These are phyloP conservation scores for Nakazawaea ishiwadae DNA, from an alignment of 805 yeast genomes.

Conservation along the genomic window DNA sequence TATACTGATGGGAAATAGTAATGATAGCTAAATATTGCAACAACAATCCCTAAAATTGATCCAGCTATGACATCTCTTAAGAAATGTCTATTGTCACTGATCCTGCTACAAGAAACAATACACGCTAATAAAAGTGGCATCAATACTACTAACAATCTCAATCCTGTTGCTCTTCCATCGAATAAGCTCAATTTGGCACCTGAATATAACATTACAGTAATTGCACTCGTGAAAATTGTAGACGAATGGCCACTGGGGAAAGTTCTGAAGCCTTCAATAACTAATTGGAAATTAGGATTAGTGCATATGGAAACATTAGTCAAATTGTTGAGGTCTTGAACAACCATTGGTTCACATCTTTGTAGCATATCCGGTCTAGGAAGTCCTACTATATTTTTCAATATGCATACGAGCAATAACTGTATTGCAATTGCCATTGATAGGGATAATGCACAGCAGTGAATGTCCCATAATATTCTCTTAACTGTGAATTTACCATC, in stretches of 20 bases:
- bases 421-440: slow-evolving; percentile 34
- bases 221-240: slow-evolving; percentile 43
- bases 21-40: slow-evolving; percentile 31
- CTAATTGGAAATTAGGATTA: slow-evolving; percentile 25
- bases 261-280: slow-evolving; percentile 50
- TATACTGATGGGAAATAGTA: slow-evolving; percentile 37
- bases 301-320: slow-evolving; percentile 45
- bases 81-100: slow-evolving; percentile 45
- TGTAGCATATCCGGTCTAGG: slow-evolving; percentile 51
- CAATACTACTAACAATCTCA: slow-evolving; percentile 27
- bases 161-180: slow-evolving; percentile 30
- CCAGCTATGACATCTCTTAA: slow-evolving; percentile 36
- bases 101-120: slow-evolving; percentile 33
- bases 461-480: slow-evolving; percentile 37
- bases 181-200: slow-evolving; percentile 30
- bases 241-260: slow-evolving; percentile 59
- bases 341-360: slow-evolving; percentile 39
- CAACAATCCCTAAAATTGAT: slow-evolving; percentile 28
- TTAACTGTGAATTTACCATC: slow-evolving; percentile 14
- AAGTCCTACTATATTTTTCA: slow-evolving; percentile 45
- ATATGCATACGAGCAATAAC: slow-evolving; percentile 32
- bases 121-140: slow-evolving; percentile 32
- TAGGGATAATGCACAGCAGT: slow-evolving; percentile 29
- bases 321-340: slow-evolving; percentile 29
- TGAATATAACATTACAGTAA: slow-evolving; percentile 29